Percentiles rank a stretch among this genome's conserved stretches.
Evolutionary conservation across 2,329 filamentous ascomycete genomes (phyloP).

Genomic region (Colletotrichum tabaci): DNA sequence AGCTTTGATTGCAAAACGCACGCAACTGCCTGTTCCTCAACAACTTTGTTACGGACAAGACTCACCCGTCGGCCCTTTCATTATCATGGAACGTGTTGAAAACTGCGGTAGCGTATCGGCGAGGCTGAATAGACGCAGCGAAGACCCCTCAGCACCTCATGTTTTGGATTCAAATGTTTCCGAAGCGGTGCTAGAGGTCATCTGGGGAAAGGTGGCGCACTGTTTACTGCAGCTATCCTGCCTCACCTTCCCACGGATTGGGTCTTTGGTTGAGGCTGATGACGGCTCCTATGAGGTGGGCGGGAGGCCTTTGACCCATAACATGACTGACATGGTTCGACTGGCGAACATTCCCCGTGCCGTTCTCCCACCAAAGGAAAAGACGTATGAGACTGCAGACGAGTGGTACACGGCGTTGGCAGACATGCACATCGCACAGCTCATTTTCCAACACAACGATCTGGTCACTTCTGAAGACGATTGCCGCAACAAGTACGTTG

Average conservation of each 20-base stretch:
- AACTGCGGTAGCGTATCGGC: constrained; percentile 47
- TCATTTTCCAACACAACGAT: constrained; percentile 56
- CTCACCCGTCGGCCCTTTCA: constrained; percentile 47
- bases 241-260: constrained; percentile 55
- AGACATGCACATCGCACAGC: constrained; percentile 54
- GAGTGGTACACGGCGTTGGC: constrained; percentile 56
- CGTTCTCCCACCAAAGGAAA: constrained; percentile 44
- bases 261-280: constrained; percentile 51
- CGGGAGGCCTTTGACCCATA: constrained; percentile 56
- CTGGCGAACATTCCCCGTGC: constrained; percentile 46
- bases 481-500: constrained; percentile 52
- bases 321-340: constrained; percentile 58
- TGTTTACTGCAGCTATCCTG: constrained; percentile 57
- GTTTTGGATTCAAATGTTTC: constrained; percentile 43
- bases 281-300: constrained; percentile 46
- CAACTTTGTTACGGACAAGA: constrained; percentile 43
- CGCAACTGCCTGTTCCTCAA: constrained; percentile 23
- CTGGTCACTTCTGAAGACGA: constrained; percentile 51
- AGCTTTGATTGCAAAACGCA: constrained; percentile 24
- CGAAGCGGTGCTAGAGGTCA: constrained; percentile 48
- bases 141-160: not conserved
- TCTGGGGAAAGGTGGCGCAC: constrained; percentile 56
- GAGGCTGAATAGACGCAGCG: not conserved
- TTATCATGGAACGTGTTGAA: constrained; percentile 48
- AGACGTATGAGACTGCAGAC: constrained; percentile 48